Conservation (phyloP, 108 stramenopile species). For the Halocafeteria seosinensis region DNA sequence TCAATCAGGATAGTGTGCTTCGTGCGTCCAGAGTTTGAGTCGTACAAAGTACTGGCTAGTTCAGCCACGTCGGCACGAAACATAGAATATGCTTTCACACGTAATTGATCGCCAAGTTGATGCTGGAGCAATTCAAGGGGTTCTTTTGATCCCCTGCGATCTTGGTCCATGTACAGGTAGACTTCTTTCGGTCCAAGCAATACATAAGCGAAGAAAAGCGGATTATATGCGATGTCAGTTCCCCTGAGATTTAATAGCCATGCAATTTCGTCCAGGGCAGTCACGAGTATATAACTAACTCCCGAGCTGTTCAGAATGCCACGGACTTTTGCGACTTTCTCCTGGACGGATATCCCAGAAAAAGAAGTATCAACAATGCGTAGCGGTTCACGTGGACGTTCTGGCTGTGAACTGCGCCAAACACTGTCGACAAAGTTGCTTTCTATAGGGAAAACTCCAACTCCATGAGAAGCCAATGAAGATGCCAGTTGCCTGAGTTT, state of each 20-base stretch:
- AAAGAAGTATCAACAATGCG: conserved; percentile 68
- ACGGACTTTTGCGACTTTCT: conserved; percentile 57
- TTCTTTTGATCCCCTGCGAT: too few species aligned
- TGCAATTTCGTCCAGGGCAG: conserved; percentile 78
- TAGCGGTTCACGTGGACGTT: conserved; percentile 21
- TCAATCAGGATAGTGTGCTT: too few species aligned
- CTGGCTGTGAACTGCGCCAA: not conserved
- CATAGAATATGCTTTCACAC: too few species aligned
- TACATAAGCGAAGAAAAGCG: conserved; percentile 73
- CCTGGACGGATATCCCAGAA: conserved; percentile 54
- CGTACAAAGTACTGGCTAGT: too few species aligned
- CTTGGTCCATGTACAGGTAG: conserved; percentile 40
- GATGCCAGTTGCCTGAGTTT: too few species aligned
- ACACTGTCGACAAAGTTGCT: not conserved
- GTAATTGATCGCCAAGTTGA: too few species aligned
- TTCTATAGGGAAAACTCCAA: not conserved
- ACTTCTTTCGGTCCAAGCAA: conserved; percentile 36
- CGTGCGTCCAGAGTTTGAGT: too few species aligned
- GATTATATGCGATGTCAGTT: conserved; percentile 55
- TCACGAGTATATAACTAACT: conserved; percentile 62
- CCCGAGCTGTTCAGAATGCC: conserved; percentile 49
- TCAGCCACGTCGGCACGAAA: too few species aligned
- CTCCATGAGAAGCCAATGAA: not conserved
- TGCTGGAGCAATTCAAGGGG: too few species aligned
- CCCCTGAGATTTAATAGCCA: conserved; percentile 81